Percentiles rank a stretch among this genome's conserved stretches.
Evolutionary conservation across 1,284 basidiomycete species (phyloP).

Genomic region (Cutaneotrichosporon sp.): DNA sequence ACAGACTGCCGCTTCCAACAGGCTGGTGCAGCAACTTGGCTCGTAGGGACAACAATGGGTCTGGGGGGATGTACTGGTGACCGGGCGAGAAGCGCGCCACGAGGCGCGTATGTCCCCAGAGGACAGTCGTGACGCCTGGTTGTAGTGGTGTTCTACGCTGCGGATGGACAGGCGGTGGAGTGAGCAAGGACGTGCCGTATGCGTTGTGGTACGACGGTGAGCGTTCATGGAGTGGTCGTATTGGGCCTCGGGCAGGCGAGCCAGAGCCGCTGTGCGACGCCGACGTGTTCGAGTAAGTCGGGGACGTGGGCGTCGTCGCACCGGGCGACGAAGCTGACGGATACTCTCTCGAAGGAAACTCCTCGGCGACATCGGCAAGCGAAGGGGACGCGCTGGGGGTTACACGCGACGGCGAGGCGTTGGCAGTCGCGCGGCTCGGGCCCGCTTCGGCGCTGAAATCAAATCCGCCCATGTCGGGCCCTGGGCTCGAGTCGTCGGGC

Average conservation of each 20-base stretch:
- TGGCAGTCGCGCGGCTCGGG: not conserved
- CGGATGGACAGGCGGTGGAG: conserved; percentile 30
- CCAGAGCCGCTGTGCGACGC: not conserved
- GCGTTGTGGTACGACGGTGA: conserved; percentile 37
- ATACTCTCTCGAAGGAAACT: not conserved
- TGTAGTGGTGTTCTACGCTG: conserved; percentile 19
- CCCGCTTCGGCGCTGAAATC: not conserved
- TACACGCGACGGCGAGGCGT: not conserved
- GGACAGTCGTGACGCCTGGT: conserved; percentile 35
- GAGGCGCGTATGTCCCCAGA: conserved; percentile 47
- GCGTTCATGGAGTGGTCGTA: conserved; percentile 4
- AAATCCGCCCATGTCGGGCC: not conserved
- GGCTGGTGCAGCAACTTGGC: conserved; percentile 45
- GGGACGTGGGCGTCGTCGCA: too few species aligned
- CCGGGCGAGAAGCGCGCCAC: conserved; percentile 46
- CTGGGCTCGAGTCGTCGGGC: not conserved
- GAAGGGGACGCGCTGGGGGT: conserved; percentile 11
- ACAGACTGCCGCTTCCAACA: conserved; percentile 41
- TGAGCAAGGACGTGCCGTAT: conserved; percentile 22
- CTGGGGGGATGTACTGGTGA: conserved; percentile 46
- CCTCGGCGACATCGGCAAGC: conserved; percentile 14
- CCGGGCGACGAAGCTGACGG: too few species aligned
- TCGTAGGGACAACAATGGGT: conserved; percentile 46
- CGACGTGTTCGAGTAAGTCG: too few species aligned
- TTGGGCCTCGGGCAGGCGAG: not conserved